Conservation (phyloP, 139 green algal species). For the Chlamydomonas urium region DNA sequence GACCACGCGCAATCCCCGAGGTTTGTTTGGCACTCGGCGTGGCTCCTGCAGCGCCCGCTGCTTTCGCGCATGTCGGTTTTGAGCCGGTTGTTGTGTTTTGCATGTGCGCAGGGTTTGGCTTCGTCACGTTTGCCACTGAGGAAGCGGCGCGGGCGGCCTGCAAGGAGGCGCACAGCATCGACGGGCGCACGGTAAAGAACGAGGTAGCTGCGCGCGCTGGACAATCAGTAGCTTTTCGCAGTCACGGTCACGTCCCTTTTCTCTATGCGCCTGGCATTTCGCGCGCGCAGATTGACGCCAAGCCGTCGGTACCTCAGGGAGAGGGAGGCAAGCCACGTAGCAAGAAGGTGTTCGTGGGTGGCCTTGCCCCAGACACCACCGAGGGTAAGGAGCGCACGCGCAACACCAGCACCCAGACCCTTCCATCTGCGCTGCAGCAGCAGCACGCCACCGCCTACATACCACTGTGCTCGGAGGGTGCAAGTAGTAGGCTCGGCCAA, state of each 20-base stretch:
- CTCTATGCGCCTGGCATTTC: not conserved
- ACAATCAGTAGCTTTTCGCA: too few species aligned
- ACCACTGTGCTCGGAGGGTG: not conserved
- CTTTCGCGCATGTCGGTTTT: too few species aligned
- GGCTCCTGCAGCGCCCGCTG: too few species aligned
- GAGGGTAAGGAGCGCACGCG: slow-evolving; percentile 45
- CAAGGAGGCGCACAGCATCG: slow-evolving; percentile 56
- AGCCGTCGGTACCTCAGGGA: slow-evolving; percentile 68
- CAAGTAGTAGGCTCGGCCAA: not conserved
- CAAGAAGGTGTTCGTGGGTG: slow-evolving; percentile 86
- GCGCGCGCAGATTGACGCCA: slow-evolving; percentile 73
- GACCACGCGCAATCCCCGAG: slow-evolving; percentile 56
- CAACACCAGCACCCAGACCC: not conserved
- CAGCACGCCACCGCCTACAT: not conserved
- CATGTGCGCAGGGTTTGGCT: slow-evolving; percentile 79
- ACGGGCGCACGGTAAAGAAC: slow-evolving; percentile 55
- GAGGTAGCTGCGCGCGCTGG: too few species aligned
- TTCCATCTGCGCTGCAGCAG: not conserved
- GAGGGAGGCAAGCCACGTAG: slow-evolving; percentile 52
- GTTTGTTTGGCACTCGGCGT: too few species aligned
- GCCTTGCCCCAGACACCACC: slow-evolving; percentile 73
- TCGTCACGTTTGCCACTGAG: slow-evolving; percentile 68
- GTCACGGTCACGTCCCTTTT: too few species aligned
- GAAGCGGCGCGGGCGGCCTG: slow-evolving; percentile 54
- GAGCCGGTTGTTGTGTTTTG: too few species aligned